Conservation (phyloP, 768 basidiomycete genomes). For the Kwoniella newhampshirensis region DNA sequence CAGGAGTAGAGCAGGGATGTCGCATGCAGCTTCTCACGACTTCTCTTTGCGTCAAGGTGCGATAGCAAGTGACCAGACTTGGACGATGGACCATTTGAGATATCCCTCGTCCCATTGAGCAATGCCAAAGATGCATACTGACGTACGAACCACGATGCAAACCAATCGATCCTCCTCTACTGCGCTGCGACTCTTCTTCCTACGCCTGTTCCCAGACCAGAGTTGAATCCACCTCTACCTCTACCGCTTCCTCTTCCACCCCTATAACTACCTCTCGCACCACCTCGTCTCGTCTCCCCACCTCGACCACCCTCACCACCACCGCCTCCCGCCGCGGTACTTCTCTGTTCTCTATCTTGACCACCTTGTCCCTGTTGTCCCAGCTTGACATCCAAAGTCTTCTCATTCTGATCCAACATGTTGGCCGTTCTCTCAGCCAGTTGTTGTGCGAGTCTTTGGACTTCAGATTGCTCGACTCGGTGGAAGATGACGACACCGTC, state of each 20-base stretch:
- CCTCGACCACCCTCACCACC: slow-evolving; percentile 24
- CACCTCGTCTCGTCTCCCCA: slow-evolving; percentile 61
- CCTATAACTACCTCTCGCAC: slow-evolving; percentile 29
- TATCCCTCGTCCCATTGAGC: neutral
- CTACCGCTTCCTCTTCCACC: slow-evolving; percentile 38
- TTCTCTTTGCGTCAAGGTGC: too few species aligned
- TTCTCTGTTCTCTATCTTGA: slow-evolving; percentile 56
- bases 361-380: slow-evolving; percentile 70
- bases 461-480: slow-evolving; percentile 78
- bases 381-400: slow-evolving; percentile 77
- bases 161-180: slow-evolving; percentile 1
- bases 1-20: slow-evolving; percentile 57
- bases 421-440: slow-evolving; percentile 82
- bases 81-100: too few species aligned
- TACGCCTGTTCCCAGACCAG: slow-evolving; percentile 37
- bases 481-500: slow-evolving; percentile 90
- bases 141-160: neutral
- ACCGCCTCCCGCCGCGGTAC: neutral
- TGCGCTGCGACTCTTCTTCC: slow-evolving; percentile 31
- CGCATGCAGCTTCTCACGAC: neutral
- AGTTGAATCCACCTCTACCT: slow-evolving; percentile 48
- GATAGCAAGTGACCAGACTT: too few species aligned
- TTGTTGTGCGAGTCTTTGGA: slow-evolving; percentile 84
- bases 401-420: slow-evolving; percentile 91
- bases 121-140: slow-evolving; percentile 8